Evolutionary conservation across 1,139 yeast species (phyloP).

Genomic region (Taphrina confusa): DNA sequence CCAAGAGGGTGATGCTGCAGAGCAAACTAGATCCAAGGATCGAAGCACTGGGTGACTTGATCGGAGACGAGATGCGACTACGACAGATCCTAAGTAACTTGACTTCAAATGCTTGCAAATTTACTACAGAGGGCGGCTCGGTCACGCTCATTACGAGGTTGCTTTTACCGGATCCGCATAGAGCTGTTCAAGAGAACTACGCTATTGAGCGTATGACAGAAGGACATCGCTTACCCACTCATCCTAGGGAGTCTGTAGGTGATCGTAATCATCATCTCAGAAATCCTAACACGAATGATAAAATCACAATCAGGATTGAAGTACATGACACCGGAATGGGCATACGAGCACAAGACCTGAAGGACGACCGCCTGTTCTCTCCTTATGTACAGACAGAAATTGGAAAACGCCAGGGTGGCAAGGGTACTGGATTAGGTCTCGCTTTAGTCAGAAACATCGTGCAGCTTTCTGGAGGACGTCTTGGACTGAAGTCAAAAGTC

Average conservation of each 20-base stretch:
- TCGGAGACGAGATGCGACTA: constrained; percentile 34
- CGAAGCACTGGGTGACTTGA: constrained; percentile 18
- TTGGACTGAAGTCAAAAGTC: constrained; percentile 18
- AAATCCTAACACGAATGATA: not conserved
- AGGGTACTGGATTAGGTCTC: constrained; percentile 33
- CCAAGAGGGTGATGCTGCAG: constrained; percentile 11
- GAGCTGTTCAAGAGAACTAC: not conserved
- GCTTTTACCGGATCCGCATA: constrained; percentile 2
- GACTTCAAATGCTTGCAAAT: constrained; percentile 86
- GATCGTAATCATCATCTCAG: too few relatives aligned
- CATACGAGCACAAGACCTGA: constrained; percentile 19
- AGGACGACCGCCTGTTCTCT: constrained; percentile 25
- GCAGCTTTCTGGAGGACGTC: constrained; percentile 30
- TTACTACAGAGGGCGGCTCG: constrained; percentile 67
- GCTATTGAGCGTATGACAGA: constrained; percentile 2
- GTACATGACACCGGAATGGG: constrained; percentile 33
- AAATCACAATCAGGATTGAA: constrained; percentile 26
- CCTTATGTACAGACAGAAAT: constrained; percentile 34
- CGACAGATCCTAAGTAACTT: constrained; percentile 65
- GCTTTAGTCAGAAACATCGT: constrained; percentile 33
- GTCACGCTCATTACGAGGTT: constrained; percentile 21
- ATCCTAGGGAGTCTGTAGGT: not conserved
- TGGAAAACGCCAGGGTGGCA: constrained; percentile 34
- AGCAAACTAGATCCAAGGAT: constrained; percentile 22
- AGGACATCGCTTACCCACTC: not conserved